These are phyloP conservation scores for Polygonum aviculare DNA, from an alignment of 148 eudicot species.

Conservation along the genomic window DNA sequence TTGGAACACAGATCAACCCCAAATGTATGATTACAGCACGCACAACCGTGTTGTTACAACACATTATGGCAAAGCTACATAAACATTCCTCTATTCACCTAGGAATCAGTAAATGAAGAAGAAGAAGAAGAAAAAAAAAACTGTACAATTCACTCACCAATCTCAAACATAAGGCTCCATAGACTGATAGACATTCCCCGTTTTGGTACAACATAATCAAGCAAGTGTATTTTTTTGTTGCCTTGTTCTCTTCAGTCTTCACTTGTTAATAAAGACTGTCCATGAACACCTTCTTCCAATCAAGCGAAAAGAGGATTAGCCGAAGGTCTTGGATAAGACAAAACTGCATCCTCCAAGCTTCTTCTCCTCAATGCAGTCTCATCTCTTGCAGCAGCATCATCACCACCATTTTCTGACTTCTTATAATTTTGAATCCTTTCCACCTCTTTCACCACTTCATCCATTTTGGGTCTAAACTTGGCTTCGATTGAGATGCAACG, in stretches of 20 bases:
- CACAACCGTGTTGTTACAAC: not conserved
- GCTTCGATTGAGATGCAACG: constrained; percentile 6
- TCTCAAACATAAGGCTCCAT: not conserved
- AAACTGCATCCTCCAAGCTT: not conserved
- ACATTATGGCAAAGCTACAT: not conserved
- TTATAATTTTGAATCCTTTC: constrained; percentile 1
- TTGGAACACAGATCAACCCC: not conserved
- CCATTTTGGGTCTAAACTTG: constrained; percentile 7
- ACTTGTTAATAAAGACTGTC: not conserved
- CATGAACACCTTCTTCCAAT: not conserved
- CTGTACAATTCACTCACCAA: constrained; percentile 7
- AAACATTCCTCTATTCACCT: not conserved
- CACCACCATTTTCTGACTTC: not conserved
- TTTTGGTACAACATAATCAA: not conserved
- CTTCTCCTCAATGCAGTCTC: not conserved
- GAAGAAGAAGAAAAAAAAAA: not conserved
- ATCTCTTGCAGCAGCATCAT: not conserved
- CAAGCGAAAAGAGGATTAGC: not conserved
- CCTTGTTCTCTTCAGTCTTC: not conserved
- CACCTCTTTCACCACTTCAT: constrained; percentile 7
- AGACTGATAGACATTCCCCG: not conserved
- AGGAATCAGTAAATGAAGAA: not conserved
- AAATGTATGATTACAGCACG: not conserved
- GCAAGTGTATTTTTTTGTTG: not conserved
- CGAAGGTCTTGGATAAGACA: constrained; percentile 4